Evolutionary conservation across 2,329 filamentous ascomycete species (phyloP).

Genomic region (Saccharata proteae): DNA sequence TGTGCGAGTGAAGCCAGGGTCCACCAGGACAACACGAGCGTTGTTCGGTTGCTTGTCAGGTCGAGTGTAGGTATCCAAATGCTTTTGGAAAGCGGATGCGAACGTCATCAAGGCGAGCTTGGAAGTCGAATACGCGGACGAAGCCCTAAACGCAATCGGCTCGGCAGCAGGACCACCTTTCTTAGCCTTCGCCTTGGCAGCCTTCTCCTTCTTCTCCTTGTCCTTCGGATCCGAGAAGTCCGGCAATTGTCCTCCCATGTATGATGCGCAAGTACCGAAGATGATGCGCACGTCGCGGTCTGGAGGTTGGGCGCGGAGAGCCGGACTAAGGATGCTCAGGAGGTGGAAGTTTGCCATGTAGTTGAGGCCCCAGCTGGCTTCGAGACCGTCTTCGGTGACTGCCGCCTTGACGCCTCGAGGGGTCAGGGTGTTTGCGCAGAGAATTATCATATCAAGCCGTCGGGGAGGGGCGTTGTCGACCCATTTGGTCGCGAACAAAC

Average conservation of each 20-base stretch:
- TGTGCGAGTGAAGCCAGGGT: slow-evolving; percentile 75
- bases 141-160: slow-evolving; percentile 29
- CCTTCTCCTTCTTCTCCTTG: slow-evolving; percentile 41
- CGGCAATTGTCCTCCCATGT: slow-evolving; percentile 64
- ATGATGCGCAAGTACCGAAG: slow-evolving; percentile 76
- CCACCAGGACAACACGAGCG: slow-evolving; percentile 70
- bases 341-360: slow-evolving; percentile 94
- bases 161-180: slow-evolving; percentile 6
- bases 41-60: slow-evolving; percentile 76
- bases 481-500: slow-evolving; percentile 92
- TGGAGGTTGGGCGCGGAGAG: slow-evolving; percentile 78
- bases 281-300: slow-evolving; percentile 88
- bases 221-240: slow-evolving; percentile 33
- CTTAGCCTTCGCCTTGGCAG: slow-evolving; percentile 17
- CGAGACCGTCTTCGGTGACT: slow-evolving; percentile 66
- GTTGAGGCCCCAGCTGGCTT: slow-evolving; percentile 88
- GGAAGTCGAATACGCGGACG: slow-evolving; percentile 35
- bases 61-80: slow-evolving; percentile 70
- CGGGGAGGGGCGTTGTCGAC: slow-evolving; percentile 88
- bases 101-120: slow-evolving; percentile 77
- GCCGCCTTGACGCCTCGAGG: slow-evolving; percentile 49
- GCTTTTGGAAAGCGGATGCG: slow-evolving; percentile 82
- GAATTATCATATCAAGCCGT: slow-evolving; percentile 77
- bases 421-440: slow-evolving; percentile 71
- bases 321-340: slow-evolving; percentile 79